These are phyloP conservation scores for Ogataea pilisensis DNA, from an alignment of 805 yeast species.

Conservation along the genomic window DNA sequence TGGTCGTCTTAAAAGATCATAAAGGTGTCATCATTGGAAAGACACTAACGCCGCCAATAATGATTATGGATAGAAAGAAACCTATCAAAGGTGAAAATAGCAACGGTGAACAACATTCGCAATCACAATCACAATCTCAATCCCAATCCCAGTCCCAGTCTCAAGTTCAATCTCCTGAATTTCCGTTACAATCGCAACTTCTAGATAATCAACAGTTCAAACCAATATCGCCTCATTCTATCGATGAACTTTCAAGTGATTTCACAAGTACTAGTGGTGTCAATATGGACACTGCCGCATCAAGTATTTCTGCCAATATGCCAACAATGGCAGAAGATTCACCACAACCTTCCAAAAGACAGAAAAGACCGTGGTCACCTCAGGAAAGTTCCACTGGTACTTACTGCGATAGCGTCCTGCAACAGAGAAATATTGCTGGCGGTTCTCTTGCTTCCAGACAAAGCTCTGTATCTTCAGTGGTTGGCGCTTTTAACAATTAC, in stretches of 20 bases:
- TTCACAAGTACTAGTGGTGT: slow-evolving; percentile 20
- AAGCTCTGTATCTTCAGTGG: slow-evolving; percentile 15
- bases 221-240: slow-evolving; percentile 25
- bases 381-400: slow-evolving; percentile 20
- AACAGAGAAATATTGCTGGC: slow-evolving; percentile 16
- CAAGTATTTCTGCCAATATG: not conserved
- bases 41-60: slow-evolving; percentile 65
- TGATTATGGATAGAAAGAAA: slow-evolving; percentile 94
- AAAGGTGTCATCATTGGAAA: slow-evolving; percentile 65
- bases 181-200: slow-evolving; percentile 5
- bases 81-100: slow-evolving; percentile 37
- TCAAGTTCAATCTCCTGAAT: slow-evolving; percentile 1
- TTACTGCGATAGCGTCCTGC: slow-evolving; percentile 23
- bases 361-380: slow-evolving; percentile 32
- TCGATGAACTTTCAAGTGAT: slow-evolving; percentile 33
- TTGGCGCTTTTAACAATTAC: slow-evolving; percentile 3
- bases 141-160: slow-evolving; percentile 3
- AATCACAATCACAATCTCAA: too few species aligned
- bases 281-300: slow-evolving; percentile 5
- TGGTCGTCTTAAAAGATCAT: slow-evolving; percentile 62
- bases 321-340: slow-evolving; percentile 1
- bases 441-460: slow-evolving; percentile 13
- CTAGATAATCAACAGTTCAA: slow-evolving; percentile 1
- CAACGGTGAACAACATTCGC: slow-evolving; percentile 35
- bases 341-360: slow-evolving; percentile 24